Evolutionary conservation across 1,139 yeast species (phyloP).

Genomic region (Zygoascus meyerae): DNA sequence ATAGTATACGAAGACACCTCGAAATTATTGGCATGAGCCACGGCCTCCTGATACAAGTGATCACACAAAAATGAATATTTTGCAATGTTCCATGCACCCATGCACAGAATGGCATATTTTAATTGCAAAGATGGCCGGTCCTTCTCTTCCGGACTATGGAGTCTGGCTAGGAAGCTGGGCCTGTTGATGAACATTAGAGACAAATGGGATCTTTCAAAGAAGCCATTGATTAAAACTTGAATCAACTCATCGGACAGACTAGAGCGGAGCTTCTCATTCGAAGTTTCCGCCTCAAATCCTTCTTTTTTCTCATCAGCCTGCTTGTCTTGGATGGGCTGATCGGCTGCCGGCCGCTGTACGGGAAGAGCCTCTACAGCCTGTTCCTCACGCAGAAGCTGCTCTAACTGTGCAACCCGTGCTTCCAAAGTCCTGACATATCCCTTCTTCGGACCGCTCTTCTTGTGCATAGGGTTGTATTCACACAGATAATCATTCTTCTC

Average conservation of each 20-base stretch:
- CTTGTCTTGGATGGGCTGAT: no score
- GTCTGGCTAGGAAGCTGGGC: constrained; percentile 17
- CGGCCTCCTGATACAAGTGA: constrained; percentile 25
- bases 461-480: constrained; percentile 26
- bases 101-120: constrained; percentile 28
- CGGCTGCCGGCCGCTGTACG: no score
- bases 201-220: constrained; percentile 19
- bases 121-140: constrained; percentile 26
- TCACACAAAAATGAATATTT: constrained; percentile 17
- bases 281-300: neutral
- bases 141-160: constrained; percentile 11
- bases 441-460: constrained; percentile 27
- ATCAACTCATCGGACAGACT: constrained; percentile 15
- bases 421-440: constrained; percentile 32
- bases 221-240: constrained; percentile 16
- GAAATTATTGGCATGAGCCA: constrained; percentile 21
- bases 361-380: neutral
- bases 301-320: neutral
- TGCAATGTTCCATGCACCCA: constrained; percentile 24
- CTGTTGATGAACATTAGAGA: constrained; percentile 23
- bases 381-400: constrained; percentile 10
- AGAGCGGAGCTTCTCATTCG: neutral
- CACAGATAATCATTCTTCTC: constrained; percentile 25
- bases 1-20: constrained; percentile 13
- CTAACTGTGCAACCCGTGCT: constrained; percentile 26